A percentile compares a stretch with the other conserved stretches of the same genome.
phyloP scores from a whole-genome alignment of 352 stramenopile genomes.

The Aphanomyces cochlioides region DNA sequence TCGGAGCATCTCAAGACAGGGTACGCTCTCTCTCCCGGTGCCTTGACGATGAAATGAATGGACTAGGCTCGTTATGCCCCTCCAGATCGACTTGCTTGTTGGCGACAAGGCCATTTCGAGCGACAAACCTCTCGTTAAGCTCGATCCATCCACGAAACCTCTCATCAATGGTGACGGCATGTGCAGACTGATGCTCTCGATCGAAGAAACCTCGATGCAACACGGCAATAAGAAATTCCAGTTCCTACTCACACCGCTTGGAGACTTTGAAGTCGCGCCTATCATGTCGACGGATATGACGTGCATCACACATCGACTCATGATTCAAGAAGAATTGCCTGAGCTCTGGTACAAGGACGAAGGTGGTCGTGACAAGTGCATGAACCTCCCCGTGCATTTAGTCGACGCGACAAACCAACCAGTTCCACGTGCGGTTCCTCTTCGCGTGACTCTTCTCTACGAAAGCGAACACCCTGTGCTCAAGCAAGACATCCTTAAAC shows the following conservation, averaged over 20 bases:
- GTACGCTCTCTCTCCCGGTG: conserved; percentile 32
- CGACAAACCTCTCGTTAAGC: conserved; percentile 72
- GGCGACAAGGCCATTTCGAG: conserved; percentile 80
- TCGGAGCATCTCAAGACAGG: conserved; percentile 76
- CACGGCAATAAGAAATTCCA: conserved; percentile 85
- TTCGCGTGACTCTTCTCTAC: conserved; percentile 79
- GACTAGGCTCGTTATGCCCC: conserved; percentile 57
- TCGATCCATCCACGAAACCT: conserved; percentile 72
- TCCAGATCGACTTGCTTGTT: conserved; percentile 78
- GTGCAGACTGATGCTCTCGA: conserved; percentile 74
- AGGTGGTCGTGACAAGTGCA: conserved; percentile 80
- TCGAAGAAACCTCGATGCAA: conserved; percentile 80
- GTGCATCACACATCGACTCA: conserved; percentile 75
- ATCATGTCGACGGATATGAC: conserved; percentile 76
- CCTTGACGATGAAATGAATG: not conserved
- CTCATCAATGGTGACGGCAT: conserved; percentile 80
- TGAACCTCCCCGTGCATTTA: conserved; percentile 71
- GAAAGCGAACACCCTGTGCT: conserved; percentile 87
- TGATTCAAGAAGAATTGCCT: conserved; percentile 78
- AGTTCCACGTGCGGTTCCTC: conserved; percentile 67
- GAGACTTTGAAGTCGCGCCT: conserved; percentile 53
- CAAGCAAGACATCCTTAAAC: conserved; percentile 94
- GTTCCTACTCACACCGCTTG: conserved; percentile 63
- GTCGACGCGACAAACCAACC: conserved; percentile 78
- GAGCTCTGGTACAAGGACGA: conserved; percentile 88